Conservation (phyloP, 2,329 filamentous ascomycete species). For the Emmonsiellopsis sp. region DNA sequence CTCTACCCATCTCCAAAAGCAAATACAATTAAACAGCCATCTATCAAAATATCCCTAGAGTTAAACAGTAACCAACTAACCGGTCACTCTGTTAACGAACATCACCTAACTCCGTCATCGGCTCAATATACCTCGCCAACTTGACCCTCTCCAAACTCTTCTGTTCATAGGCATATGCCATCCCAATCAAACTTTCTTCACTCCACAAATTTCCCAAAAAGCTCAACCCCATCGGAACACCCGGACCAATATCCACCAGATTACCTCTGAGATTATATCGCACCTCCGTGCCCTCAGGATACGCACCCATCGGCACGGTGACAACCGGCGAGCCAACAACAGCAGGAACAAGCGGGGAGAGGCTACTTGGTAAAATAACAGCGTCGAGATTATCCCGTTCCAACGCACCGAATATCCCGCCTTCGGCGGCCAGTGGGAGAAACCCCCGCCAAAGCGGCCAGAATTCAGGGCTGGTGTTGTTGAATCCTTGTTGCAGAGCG, state of each 20-base stretch:
- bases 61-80: not conserved
- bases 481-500: conserved; percentile 43
- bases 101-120: conserved; percentile 40
- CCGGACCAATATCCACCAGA: conserved; percentile 47
- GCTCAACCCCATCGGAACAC: conserved; percentile 52
- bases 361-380: conserved; percentile 49
- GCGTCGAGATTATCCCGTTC: conserved; percentile 50
- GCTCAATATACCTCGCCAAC: conserved; percentile 41
- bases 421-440: conserved; percentile 47
- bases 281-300: conserved; percentile 41
- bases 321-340: conserved; percentile 53
- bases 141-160: conserved; percentile 41
- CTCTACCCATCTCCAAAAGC: too few species aligned
- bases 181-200: conserved; percentile 53
- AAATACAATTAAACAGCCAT: too few species aligned
- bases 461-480: conserved; percentile 49
- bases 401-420: conserved; percentile 54
- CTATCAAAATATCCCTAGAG: not conserved
- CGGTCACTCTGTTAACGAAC: conserved; percentile 14
- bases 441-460: conserved; percentile 49
- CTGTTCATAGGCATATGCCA: conserved; percentile 63
- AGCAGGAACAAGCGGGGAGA: conserved; percentile 42
- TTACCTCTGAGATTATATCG: conserved; percentile 38
- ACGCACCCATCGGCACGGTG: conserved; percentile 54
- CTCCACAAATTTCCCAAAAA: conserved; percentile 55